phyloP scores from a whole-genome alignment of 176 grass and related monocot species.

The Leersia perrieri region DNA sequence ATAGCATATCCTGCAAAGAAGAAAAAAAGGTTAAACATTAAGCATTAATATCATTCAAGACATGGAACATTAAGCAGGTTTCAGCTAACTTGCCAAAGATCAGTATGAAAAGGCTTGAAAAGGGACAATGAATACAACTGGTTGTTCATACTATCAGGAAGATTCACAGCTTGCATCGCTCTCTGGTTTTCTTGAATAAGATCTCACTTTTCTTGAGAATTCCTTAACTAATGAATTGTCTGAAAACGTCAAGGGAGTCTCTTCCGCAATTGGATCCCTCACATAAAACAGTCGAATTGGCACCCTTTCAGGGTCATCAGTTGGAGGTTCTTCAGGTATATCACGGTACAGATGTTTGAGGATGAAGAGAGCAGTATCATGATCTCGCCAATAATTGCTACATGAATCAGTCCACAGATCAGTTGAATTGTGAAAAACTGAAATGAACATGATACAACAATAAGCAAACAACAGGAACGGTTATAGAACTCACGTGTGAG shows the following conservation, averaged over 20 bases:
- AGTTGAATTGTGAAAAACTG: slow-evolving; percentile 31
- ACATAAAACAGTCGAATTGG: slow-evolving; percentile 71
- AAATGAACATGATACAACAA: background rate
- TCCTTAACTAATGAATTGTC: slow-evolving; percentile 64
- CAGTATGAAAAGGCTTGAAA: too few species aligned
- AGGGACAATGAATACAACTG: background rate
- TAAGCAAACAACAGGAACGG: slow-evolving; percentile 15
- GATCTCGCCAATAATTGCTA: slow-evolving; percentile 97
- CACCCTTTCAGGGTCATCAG: slow-evolving; percentile 34
- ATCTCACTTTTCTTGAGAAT: slow-evolving; percentile 76
- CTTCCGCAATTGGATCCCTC: slow-evolving; percentile 72
- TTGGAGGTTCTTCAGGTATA: slow-evolving; percentile 80
- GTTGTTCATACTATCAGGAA: slow-evolving; percentile 26
- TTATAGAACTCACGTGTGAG: slow-evolving; percentile 85
- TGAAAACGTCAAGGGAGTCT: slow-evolving; percentile 84
- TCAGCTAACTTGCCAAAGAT: background rate
- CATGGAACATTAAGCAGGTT: background rate
- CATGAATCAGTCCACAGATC: background rate
- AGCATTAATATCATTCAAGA: background rate
- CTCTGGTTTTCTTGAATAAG: slow-evolving; percentile 44
- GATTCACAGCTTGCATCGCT: slow-evolving; percentile 22
- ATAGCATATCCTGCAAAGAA: background rate
- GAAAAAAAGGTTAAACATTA: background rate
- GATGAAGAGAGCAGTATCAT: slow-evolving; percentile 96
- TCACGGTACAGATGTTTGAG: slow-evolving; percentile 87